phyloP scores from a whole-genome alignment of 2,329 filamentous ascomycete genomes.

The Botrytis byssoidea region DNA sequence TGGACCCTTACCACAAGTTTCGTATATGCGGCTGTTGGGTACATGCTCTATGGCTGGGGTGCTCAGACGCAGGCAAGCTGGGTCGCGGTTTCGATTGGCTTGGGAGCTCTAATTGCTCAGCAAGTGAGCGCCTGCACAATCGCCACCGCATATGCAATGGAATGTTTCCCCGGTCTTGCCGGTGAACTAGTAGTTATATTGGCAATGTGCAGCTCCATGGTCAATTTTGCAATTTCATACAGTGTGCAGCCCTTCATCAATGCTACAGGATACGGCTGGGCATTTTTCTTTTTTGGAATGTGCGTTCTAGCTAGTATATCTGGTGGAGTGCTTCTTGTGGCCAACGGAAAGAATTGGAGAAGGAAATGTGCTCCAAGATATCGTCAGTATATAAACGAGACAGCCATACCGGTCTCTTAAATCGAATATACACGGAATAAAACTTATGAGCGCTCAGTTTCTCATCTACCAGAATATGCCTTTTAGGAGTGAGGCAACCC shows the following conservation, averaged over 20 bases:
- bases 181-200: constrained; percentile 43
- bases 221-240: not conserved
- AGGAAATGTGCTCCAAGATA: not conserved
- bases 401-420: not conserved
- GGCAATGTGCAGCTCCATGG: constrained; percentile 24
- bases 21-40: constrained; percentile 40
- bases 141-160: constrained; percentile 45
- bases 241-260: not conserved
- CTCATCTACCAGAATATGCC: not conserved
- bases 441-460: not conserved
- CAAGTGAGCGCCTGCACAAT: constrained; percentile 43
- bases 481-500: not conserved
- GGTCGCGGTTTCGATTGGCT: constrained; percentile 41
- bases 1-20: constrained; percentile 40
- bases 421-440: not conserved
- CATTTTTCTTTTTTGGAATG: not conserved
- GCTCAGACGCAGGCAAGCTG: constrained; percentile 37
- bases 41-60: constrained; percentile 43
- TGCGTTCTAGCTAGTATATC: not conserved
- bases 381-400: not conserved
- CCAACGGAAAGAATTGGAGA: not conserved
- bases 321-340: not conserved
- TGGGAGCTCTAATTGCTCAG: constrained; percentile 44
- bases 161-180: constrained; percentile 39
- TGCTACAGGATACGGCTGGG: not conserved